Evolutionary conservation across 257 asterid species (phyloP).

Genomic region (Capsicum rhomboideum): DNA sequence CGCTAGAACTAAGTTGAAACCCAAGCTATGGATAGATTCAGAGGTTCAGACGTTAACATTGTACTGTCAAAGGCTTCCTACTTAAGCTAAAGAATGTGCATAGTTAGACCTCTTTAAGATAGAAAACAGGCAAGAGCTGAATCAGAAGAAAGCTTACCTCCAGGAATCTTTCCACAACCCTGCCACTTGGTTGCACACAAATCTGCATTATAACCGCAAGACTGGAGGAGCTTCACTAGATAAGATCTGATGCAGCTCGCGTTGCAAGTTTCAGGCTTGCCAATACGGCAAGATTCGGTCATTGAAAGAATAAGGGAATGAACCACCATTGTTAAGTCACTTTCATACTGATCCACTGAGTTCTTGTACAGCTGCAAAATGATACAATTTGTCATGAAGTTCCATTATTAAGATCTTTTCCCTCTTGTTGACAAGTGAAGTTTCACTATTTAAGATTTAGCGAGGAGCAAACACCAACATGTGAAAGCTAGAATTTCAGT

Average conservation of each 20-base stretch:
- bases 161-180: constrained; percentile 31
- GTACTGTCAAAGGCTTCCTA: not conserved
- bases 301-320: constrained; percentile 37
- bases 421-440: not conserved
- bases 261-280: constrained; percentile 25
- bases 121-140: not conserved
- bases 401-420: not conserved
- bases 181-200: constrained; percentile 42
- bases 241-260: constrained; percentile 33
- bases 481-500: not conserved
- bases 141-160: constrained; percentile 21
- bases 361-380: constrained; percentile 24
- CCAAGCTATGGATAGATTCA: not conserved
- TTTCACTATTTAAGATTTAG: not conserved
- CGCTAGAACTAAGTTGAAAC: not conserved
- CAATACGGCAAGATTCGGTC: constrained; percentile 11
- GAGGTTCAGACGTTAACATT: not conserved
- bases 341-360: constrained; percentile 29
- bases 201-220: constrained; percentile 42
- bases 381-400: not conserved
- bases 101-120: not conserved
- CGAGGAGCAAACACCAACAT: not conserved
- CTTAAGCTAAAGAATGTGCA: not conserved
- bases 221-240: constrained; percentile 35
- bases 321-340: constrained; percentile 27